phyloP scores from a whole-genome alignment of 1,284 basidiomycete genomes.

The Takashimella koratensis region DNA sequence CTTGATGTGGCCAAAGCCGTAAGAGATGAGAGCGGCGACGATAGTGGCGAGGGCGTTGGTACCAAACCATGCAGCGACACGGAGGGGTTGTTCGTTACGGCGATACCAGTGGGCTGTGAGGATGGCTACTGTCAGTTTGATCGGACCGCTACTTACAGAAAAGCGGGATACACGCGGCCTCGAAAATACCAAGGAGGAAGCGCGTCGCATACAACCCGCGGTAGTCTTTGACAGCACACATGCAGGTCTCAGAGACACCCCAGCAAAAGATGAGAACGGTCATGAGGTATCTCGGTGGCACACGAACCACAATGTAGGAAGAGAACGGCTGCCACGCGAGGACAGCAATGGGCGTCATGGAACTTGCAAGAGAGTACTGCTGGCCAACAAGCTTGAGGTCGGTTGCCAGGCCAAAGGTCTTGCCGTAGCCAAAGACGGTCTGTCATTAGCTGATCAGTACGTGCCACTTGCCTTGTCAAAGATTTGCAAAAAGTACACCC shows the following conservation, averaged over 20 bases:
- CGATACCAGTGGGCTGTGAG: conserved; percentile 37
- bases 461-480: conserved; percentile 23
- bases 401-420: conserved; percentile 29
- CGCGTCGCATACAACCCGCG: conserved; percentile 9
- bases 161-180: conserved; percentile 30
- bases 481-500: conserved; percentile 39
- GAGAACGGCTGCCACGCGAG: conserved; percentile 26
- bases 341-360: conserved; percentile 19
- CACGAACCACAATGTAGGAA: conserved; percentile 33
- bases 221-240: conserved; percentile 2
- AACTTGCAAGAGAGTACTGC: conserved; percentile 17
- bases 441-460: neutral
- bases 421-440: conserved; percentile 34
- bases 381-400: conserved; percentile 14
- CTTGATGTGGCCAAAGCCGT: conserved; percentile 12
- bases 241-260: conserved; percentile 20
- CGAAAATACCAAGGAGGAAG: conserved; percentile 38
- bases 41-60: conserved; percentile 30
- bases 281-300: conserved; percentile 28
- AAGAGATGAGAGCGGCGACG: conserved; percentile 28
- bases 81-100: conserved; percentile 33
- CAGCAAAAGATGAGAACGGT: conserved; percentile 25
- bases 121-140: too few species aligned
- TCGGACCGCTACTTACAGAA: too few species aligned
- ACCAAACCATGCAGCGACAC: conserved; percentile 33